Base-by-base conservation (phyloP, 2,329 filamentous ascomycete genomes). In the Cyclaneusma minus region DNA sequence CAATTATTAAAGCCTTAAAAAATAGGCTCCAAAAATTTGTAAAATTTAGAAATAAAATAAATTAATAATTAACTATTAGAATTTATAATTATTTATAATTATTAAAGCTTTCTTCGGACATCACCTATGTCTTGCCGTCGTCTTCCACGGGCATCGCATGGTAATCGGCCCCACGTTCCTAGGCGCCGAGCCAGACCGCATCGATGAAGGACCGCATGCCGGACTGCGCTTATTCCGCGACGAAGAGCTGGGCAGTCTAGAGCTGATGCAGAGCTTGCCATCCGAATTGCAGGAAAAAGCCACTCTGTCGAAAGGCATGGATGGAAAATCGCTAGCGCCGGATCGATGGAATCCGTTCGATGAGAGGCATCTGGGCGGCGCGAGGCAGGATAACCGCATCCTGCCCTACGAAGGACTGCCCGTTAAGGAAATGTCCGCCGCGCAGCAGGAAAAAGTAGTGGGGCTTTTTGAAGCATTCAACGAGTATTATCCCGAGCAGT, bases 321-420 rank as follows among this genome's bases (percentile, higher is more conserved):
- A 44, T 31, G 41, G 38, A 2, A 38, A 43, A 16, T 41, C 37
- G 28, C 36, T 61, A 16, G 43, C 50, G 9, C 45, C 44, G 8
- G 73, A 71, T 7, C 62, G 78, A 6, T 85, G 78, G 78, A 85
- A 85, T 45, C 73, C 73, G 36, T 77, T 83, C 41, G 80, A 87
- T 45, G 77, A 85, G 52, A 62, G 79, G 5, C 79, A 85, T 41
- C 47, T 83, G 4, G 81, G 77, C 44, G 80, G 81, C 18, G 80
- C 80, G 0, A 82, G 78, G 45, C 65, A 77, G 8, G 80, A 87
- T 41, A 89, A 87, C 47, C 64, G 79, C 7, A 50, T 79, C 7
- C 73, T 87, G 1, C 79, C 80, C 0, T 80, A 72, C 43, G 43
- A 85, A 49, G 80, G 80, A 0, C 49, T 80, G 5, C 42, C 57